These are phyloP conservation scores for Colletotrichum sidae DNA, from an alignment of 2,329 filamentous ascomycete genomes.

Conservation along the genomic window DNA sequence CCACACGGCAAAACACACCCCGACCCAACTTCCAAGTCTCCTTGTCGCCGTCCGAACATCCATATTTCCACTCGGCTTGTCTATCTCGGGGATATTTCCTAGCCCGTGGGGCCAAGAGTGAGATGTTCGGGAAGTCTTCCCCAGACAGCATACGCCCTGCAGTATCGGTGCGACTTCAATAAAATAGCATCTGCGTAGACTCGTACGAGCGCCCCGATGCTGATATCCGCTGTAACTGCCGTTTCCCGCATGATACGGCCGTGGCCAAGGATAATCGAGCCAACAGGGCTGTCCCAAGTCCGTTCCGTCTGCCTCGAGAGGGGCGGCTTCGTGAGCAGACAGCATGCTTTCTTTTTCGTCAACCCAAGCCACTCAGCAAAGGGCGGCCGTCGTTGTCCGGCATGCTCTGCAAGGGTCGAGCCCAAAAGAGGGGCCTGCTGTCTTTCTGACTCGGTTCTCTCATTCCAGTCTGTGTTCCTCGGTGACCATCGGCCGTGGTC, in stretches of 20 bases:
- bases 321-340: slow-evolving; percentile 7
- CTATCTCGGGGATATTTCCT: no score
- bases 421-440: not conserved
- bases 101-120: no score
- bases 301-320: not conserved
- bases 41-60: no score
- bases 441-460: slow-evolving; percentile 14
- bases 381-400: not conserved
- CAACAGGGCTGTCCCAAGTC: slow-evolving; percentile 1
- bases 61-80: no score
- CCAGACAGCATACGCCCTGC: no score
- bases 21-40: not conserved
- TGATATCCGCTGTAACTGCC: not conserved
- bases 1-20: not conserved
- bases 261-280: not conserved
- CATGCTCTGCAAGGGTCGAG: not conserved
- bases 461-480: slow-evolving; percentile 26
- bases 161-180: no score
- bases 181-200: no score
- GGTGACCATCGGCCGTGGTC: not conserved
- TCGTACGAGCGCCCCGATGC: no score
- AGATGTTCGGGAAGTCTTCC: no score
- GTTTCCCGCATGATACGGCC: not conserved
- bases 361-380: slow-evolving; percentile 26
- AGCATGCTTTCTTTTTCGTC: slow-evolving; percentile 25